These are phyloP conservation scores for Graphium sp. DNA, from an alignment of 2,329 filamentous ascomycete species.

Conservation along the genomic window DNA sequence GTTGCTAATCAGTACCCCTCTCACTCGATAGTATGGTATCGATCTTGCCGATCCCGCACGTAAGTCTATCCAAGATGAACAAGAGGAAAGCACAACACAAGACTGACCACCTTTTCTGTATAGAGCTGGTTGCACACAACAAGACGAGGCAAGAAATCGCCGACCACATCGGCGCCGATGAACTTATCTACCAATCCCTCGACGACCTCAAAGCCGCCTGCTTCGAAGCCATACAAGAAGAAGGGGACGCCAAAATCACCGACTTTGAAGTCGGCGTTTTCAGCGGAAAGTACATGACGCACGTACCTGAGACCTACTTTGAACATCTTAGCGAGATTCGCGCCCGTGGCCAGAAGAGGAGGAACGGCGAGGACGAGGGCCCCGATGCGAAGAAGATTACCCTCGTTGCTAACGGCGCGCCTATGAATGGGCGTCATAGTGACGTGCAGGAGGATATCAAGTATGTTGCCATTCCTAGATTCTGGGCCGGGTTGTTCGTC, in stretches of 20 bases:
- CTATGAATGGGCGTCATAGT: neutral
- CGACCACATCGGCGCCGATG: constrained; percentile 22
- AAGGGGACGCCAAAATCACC: constrained; percentile 31
- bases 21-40: constrained; percentile 23
- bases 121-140: constrained; percentile 23
- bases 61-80: constrained; percentile 7
- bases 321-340: constrained; percentile 48
- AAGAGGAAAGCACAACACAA: constrained; percentile 1
- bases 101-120: too few relatives aligned
- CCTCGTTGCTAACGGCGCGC: constrained; percentile 1
- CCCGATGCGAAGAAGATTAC: neutral
- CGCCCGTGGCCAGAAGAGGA: neutral
- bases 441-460: constrained; percentile 2
- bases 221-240: constrained; percentile 40
- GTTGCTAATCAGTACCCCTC: too few relatives aligned
- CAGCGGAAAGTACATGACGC: constrained; percentile 72
- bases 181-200: constrained; percentile 44
- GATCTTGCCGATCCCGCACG: constrained; percentile 23
- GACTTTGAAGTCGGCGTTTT: constrained; percentile 88
- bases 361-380: neutral
- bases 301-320: constrained; percentile 66
- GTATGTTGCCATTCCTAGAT: neutral
- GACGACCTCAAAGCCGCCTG: constrained; percentile 70
- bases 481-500: neutral
- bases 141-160: constrained; percentile 22